Conservation (phyloP, 129 eudicot species). For the Chrysanthemum makinoi region DNA sequence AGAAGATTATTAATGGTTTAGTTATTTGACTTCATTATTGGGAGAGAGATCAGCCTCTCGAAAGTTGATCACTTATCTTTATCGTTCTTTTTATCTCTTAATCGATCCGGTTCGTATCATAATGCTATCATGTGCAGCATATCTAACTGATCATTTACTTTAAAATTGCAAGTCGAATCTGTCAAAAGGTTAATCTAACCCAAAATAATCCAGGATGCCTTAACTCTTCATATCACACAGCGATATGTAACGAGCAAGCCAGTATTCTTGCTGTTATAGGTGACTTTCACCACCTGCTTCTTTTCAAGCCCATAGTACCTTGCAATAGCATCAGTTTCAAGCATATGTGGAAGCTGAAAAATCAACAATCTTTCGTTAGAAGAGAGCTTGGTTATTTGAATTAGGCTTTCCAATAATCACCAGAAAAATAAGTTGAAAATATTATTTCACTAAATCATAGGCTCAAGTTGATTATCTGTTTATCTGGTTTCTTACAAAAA, state of each 20-base stretch:
- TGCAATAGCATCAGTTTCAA: slow-evolving; percentile 49
- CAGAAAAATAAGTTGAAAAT: neutral
- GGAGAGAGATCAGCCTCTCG: too few species aligned
- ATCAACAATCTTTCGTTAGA: neutral
- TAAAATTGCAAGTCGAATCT: neutral
- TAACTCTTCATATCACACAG: slow-evolving; percentile 32
- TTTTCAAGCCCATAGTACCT: slow-evolving; percentile 57
- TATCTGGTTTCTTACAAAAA: neutral
- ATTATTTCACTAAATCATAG: too few species aligned
- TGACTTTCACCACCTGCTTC: slow-evolving; percentile 41
- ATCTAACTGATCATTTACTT: neutral
- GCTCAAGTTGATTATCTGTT: too few species aligned
- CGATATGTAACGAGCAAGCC: slow-evolving; percentile 41
- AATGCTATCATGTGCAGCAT: slow-evolving; percentile 9
- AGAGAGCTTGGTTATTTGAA: neutral
- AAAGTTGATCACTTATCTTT: too few species aligned
- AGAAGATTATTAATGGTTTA: too few species aligned
- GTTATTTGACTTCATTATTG: too few species aligned
- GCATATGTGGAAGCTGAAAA: slow-evolving; percentile 47
- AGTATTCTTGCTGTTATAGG: slow-evolving; percentile 29
- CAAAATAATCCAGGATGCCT: neutral
- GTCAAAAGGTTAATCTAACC: slow-evolving; percentile 17
- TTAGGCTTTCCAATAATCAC: neutral
- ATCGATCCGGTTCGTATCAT: too few species aligned
- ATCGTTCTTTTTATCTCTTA: too few species aligned